A percentile compares a stretch with the other conserved stretches of the same genome.
phyloP scores from a whole-genome alignment of 176 grass and related monocot genomes.

The Oryza meridionalis region DNA sequence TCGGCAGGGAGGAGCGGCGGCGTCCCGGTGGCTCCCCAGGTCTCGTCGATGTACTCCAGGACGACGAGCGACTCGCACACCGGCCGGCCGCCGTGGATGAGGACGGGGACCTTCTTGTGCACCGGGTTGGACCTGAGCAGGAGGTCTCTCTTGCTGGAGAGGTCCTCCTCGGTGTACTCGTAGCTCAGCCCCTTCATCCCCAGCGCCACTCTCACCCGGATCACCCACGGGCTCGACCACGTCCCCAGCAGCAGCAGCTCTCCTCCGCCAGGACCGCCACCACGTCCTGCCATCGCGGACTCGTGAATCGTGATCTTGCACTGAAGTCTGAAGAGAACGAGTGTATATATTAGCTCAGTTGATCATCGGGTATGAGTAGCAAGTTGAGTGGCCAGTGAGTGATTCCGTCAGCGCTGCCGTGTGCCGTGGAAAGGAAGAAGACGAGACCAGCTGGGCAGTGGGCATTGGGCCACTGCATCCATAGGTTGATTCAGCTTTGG shows the following conservation, averaged over 20 bases:
- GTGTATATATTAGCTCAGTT: too few relatives aligned
- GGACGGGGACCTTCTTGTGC: slow-evolving; percentile 55
- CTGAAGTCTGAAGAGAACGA: neutral
- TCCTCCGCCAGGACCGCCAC: neutral
- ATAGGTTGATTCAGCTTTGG: too few relatives aligned
- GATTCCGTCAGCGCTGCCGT: slow-evolving; percentile 13
- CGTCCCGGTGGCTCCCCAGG: neutral
- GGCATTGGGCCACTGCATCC: too few relatives aligned
- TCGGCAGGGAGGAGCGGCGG: slow-evolving; percentile 30
- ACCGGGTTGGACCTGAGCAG: slow-evolving; percentile 50
- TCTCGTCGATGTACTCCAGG: slow-evolving; percentile 51
- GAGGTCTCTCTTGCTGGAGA: slow-evolving; percentile 46
- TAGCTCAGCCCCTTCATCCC: slow-evolving; percentile 28
- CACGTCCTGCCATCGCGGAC: slow-evolving; percentile 31
- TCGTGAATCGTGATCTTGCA: neutral
- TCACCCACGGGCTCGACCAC: slow-evolving; percentile 40
- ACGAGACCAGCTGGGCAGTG: neutral
- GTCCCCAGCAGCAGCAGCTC: slow-evolving; percentile 48
- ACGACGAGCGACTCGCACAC: slow-evolving; percentile 57
- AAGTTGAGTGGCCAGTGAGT: neutral
- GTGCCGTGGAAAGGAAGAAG: neutral
- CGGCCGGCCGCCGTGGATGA: slow-evolving; percentile 42
- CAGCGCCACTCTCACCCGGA: slow-evolving; percentile 38
- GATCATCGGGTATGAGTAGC: too few relatives aligned
- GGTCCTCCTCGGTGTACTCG: slow-evolving; percentile 45